phyloP scores from a whole-genome alignment of 805 yeast genomes.

The Metschnikowia colocasiae region DNA sequence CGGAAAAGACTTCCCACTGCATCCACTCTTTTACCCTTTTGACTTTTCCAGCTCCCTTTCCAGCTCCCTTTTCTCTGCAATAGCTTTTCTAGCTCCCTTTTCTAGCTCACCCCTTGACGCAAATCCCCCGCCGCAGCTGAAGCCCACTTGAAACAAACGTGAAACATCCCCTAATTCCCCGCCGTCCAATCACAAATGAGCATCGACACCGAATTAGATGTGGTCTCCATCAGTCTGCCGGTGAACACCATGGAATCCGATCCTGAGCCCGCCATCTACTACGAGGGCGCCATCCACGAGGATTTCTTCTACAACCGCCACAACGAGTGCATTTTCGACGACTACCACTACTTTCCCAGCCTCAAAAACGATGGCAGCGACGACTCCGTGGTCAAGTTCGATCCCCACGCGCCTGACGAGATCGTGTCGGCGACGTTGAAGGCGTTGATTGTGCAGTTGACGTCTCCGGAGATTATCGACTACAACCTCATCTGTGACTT shows the following conservation, averaged over 20 bases:
- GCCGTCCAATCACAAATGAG: background rate
- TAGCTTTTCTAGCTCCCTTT: background rate
- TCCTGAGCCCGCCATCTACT: conserved; percentile 10
- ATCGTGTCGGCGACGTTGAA: conserved; percentile 37
- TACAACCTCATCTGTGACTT: conserved; percentile 81
- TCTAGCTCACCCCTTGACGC: background rate
- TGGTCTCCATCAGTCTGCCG: background rate
- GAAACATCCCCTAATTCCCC: conserved; percentile 1
- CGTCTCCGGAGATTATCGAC: conserved; percentile 72
- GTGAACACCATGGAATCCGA: background rate
- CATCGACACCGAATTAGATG: background rate
- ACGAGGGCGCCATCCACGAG: conserved; percentile 12
- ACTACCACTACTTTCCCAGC: conserved; percentile 32
- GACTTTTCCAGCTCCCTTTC: background rate
- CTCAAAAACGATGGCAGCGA: conserved; percentile 17
- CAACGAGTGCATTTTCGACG: conserved; percentile 37
- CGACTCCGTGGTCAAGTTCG: conserved; percentile 30
- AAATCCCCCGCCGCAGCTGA: background rate
- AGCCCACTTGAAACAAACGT: background rate
- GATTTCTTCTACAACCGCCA: conserved; percentile 32
- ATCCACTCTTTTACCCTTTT: background rate
- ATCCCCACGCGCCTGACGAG: conserved; percentile 28
- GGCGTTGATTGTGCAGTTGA: conserved; percentile 55
- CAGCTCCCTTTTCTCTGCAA: background rate
- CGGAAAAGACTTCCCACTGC: background rate